Evolutionary conservation across 495 filamentous ascomycete genomes (phyloP).

Genomic region (Hyaloscypha hepaticicola): DNA sequence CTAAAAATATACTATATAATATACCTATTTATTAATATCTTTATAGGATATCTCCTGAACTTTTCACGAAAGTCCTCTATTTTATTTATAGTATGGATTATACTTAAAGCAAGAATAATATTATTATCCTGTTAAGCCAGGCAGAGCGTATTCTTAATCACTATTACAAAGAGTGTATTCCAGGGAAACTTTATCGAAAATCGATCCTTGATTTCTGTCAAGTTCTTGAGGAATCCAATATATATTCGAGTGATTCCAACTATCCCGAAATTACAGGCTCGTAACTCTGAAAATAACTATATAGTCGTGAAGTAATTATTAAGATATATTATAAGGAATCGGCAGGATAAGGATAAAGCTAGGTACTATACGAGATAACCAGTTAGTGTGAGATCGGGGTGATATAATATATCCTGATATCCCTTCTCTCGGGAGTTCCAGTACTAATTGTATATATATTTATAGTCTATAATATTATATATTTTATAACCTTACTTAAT

Average conservation of each 20-base stretch:
- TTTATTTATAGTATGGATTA: slow-evolving; percentile 9
- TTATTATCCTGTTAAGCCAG: slow-evolving; percentile 24
- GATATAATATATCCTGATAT: slow-evolving; percentile 10
- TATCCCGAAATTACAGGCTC: background rate
- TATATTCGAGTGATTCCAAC: slow-evolving; percentile 18
- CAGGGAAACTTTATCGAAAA: slow-evolving; percentile 18
- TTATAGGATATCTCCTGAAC: slow-evolving; percentile 5
- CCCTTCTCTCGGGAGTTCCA: slow-evolving; percentile 15
- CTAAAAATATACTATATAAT: slow-evolving; percentile 18
- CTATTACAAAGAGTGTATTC: slow-evolving; percentile 19
- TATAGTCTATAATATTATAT: slow-evolving; percentile 13
- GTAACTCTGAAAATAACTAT: slow-evolving; percentile 12
- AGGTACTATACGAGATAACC: slow-evolving; percentile 1
- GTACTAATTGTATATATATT: slow-evolving; percentile 14
- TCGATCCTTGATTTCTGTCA: slow-evolving; percentile 5
- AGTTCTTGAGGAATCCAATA: slow-evolving; percentile 8
- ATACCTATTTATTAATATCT: slow-evolving; percentile 14
- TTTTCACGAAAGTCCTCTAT: background rate
- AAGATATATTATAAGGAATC: slow-evolving; percentile 10
- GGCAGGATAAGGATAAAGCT: background rate
- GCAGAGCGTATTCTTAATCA: slow-evolving; percentile 16
- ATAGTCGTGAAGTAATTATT: slow-evolving; percentile 15
- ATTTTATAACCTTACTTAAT: slow-evolving; percentile 25
- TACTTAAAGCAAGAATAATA: slow-evolving; percentile 12
- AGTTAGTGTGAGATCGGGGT: slow-evolving; percentile 5